phyloP scores from a whole-genome alignment of 208 protist species.

The Trypanosoma congolense region DNA sequence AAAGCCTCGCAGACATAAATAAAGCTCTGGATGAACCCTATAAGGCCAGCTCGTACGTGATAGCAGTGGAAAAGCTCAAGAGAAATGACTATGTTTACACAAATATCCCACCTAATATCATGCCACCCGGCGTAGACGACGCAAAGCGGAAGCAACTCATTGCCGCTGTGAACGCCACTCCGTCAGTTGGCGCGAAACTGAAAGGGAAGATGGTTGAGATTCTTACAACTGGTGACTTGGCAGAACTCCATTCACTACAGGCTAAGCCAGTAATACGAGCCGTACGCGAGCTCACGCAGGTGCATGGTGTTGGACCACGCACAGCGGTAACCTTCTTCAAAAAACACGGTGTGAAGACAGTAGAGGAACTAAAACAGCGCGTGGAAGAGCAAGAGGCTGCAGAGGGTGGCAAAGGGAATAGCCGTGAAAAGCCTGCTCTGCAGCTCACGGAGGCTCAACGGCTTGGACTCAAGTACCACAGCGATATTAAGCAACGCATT shows the following conservation, averaged over 20 bases:
- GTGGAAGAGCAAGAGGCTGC: slow-evolving; percentile 6
- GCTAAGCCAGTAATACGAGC: slow-evolving; percentile 72
- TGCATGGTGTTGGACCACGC: slow-evolving; percentile 85
- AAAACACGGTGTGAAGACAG: slow-evolving; percentile 55
- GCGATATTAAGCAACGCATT: slow-evolving; percentile 78
- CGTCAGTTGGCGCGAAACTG: slow-evolving; percentile 65
- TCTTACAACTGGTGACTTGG: slow-evolving; percentile 65
- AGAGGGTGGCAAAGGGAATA: slow-evolving; percentile 19
- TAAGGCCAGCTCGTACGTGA: slow-evolving; percentile 67
- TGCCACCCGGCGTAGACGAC: slow-evolving; percentile 44
- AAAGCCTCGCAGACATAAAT: slow-evolving; percentile 78
- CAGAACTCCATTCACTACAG: slow-evolving; percentile 60
- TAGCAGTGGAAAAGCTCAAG: slow-evolving; percentile 56
- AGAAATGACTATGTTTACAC: slow-evolving; percentile 57
- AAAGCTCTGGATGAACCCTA: slow-evolving; percentile 67
- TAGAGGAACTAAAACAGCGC: slow-evolving; percentile 30
- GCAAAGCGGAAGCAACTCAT: slow-evolving; percentile 35
- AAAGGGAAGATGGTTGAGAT: slow-evolving; percentile 77
- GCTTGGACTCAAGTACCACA: slow-evolving; percentile 74
- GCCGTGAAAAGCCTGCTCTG: slow-evolving; percentile 21
- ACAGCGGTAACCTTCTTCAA: slow-evolving; percentile 73
- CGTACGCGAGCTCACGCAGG: slow-evolving; percentile 69
- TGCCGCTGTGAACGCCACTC: slow-evolving; percentile 24
- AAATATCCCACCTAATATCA: slow-evolving; percentile 65
- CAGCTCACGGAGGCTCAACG: slow-evolving; percentile 69